phyloP scores from a whole-genome alignment of 139 green algal genomes.

The Edaphochlamys debaryana region DNA sequence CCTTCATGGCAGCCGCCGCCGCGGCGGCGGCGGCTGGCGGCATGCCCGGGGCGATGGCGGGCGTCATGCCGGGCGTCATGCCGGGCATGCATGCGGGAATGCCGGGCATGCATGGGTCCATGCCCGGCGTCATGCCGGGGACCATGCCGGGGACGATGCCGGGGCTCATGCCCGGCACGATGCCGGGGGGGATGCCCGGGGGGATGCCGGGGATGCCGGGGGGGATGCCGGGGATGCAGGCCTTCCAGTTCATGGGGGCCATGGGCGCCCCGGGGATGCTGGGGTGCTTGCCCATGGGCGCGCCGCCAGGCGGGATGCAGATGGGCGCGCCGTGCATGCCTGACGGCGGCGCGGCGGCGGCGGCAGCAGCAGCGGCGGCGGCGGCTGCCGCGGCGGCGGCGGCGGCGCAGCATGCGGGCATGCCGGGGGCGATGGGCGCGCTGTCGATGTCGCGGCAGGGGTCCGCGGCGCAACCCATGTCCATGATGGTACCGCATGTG shows the following conservation, averaged over 20 bases:
- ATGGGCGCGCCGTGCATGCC: background rate
- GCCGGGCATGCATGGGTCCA: background rate
- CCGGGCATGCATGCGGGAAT: conserved; percentile 13
- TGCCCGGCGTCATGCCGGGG: background rate
- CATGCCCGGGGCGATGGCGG: conserved; percentile 12
- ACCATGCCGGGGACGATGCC: background rate
- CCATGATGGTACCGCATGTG: background rate
- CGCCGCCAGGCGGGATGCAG: background rate
- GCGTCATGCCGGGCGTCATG: conserved; percentile 35
- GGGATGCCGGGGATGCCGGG: background rate
- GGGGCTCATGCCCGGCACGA: background rate
- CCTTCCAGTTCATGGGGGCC: background rate
- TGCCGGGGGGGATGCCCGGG: background rate
- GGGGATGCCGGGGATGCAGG: background rate
- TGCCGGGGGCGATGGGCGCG: background rate
- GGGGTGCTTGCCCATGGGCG: conserved; percentile 16
- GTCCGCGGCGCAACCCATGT: background rate
- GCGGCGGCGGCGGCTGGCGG: background rate
- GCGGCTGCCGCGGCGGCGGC: background rate
- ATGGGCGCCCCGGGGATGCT: conserved; percentile 24
- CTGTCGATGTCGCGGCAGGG: conserved; percentile 8
- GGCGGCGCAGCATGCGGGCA: background rate
- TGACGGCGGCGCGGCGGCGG: conserved; percentile 10
- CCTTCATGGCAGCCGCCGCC: conserved; percentile 1
- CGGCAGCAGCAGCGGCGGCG: conserved; percentile 14